Conservation (phyloP, 805 yeast species). For the Candida pseudoglaebosa region DNA sequence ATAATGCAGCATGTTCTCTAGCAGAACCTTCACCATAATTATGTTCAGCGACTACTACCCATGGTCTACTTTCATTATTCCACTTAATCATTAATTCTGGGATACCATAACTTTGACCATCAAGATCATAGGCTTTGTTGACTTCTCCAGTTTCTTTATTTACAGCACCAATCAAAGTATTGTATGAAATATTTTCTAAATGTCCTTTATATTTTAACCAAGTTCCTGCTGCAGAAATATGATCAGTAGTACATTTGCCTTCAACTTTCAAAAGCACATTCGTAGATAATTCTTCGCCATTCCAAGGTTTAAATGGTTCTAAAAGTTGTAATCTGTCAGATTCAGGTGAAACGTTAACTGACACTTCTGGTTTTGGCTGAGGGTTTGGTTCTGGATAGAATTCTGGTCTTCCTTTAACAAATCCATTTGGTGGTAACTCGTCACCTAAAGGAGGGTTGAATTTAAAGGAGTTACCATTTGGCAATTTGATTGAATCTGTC, state of each 20-base stretch:
- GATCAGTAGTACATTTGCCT: conserved; percentile 98
- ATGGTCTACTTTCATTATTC: conserved; percentile 79
- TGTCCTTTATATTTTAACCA: conserved; percentile 99
- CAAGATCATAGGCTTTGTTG: conserved; percentile 81
- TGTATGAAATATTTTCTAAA: conserved; percentile 89
- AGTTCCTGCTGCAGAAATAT: conserved; percentile 97
- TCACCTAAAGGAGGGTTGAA: conserved; percentile 79
- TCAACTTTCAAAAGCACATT: conserved; percentile 83
- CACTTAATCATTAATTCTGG: conserved; percentile 97
- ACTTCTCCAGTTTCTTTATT: conserved; percentile 97
- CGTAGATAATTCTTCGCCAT: conserved; percentile 75
- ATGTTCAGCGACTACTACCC: conserved; percentile 97
- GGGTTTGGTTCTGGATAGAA: conserved; percentile 76
- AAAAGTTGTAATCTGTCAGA: conserved; percentile 88
- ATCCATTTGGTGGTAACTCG: conserved; percentile 80
- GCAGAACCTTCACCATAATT: conserved; percentile 99
- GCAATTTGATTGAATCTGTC: conserved; percentile 73
- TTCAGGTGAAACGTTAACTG: conserved; percentile 73
- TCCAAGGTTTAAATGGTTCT: conserved; percentile 86
- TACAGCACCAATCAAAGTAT: conserved; percentile 94
- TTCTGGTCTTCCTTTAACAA: conserved; percentile 66
- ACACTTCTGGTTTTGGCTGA: conserved; percentile 53
- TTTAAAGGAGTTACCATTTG: conserved; percentile 68
- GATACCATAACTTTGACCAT: conserved; percentile 71
- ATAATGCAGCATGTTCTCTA: conserved; percentile 96